A percentile compares a stretch with the other conserved stretches of the same genome.
phyloP scores from a whole-genome alignment of 768 basidiomycete species.

The Boletus rubroflammeus region DNA sequence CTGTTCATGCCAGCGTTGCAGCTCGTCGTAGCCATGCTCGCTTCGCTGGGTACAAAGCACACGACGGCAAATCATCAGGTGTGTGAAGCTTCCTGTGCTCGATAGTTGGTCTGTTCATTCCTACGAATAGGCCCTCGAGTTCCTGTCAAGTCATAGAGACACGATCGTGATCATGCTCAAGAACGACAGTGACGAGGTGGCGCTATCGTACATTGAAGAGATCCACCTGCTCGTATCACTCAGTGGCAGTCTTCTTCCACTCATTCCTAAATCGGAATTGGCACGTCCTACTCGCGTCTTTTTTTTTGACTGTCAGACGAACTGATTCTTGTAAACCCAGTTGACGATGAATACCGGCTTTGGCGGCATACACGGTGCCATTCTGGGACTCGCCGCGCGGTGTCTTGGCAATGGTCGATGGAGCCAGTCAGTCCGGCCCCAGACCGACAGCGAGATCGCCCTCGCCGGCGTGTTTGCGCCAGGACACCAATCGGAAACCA shows the following conservation, averaged over 20 bases:
- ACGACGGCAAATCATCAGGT: conserved; percentile 69
- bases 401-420: conserved; percentile 60
- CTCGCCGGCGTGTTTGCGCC: conserved; percentile 52
- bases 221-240: conserved; percentile 75
- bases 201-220: conserved; percentile 70
- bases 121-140: conserved; percentile 46
- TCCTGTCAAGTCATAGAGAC: conserved; percentile 78
- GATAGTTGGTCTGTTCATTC: no score
- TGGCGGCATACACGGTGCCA: conserved; percentile 79
- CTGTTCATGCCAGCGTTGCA: conserved; percentile 84
- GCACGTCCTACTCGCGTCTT: conserved; percentile 40
- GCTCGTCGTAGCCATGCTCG: conserved; percentile 70
- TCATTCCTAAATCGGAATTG: conserved; percentile 73
- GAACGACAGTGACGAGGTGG: conserved; percentile 60
- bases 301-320: neutral
- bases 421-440: conserved; percentile 54
- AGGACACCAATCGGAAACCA: conserved; percentile 50
- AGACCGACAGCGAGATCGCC: conserved; percentile 61
- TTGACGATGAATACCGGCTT: conserved; percentile 71
- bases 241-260: conserved; percentile 62
- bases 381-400: conserved; percentile 70
- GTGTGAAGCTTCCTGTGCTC: neutral
- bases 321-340: conserved; percentile 28
- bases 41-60: conserved; percentile 71
- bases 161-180: conserved; percentile 81